Percentiles rank a stretch among this genome's conserved stretches.
Evolutionary conservation across 2,329 filamentous ascomycete species (phyloP).

Genomic region (Colletotrichum euphorbiae): DNA sequence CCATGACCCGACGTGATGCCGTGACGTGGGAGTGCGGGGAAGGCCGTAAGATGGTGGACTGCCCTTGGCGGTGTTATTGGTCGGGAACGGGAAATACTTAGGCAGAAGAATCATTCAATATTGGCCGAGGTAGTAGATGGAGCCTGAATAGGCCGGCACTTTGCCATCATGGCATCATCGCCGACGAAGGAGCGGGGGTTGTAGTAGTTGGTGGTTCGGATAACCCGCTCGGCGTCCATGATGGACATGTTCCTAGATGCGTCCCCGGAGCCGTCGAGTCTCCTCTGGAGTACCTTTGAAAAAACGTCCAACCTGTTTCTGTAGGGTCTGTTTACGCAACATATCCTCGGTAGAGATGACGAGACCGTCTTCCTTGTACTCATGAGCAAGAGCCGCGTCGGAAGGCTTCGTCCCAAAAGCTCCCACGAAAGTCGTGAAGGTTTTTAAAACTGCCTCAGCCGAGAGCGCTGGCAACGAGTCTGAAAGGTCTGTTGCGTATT

Average conservation of each 20-base stretch:
- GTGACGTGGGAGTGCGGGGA: slow-evolving; percentile 31
- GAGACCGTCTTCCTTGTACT: background rate
- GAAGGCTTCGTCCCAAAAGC: background rate
- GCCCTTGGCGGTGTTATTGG: background rate
- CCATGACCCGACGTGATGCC: slow-evolving; percentile 2
- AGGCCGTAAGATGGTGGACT: slow-evolving; percentile 5
- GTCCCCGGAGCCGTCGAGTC: too few species aligned
- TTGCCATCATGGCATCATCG: background rate
- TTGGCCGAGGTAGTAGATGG: slow-evolving; percentile 16
- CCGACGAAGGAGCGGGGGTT: background rate
- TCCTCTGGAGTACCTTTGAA: background rate
- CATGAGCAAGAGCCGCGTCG: slow-evolving; percentile 6
- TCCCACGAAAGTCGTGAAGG: background rate
- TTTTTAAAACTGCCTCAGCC: background rate
- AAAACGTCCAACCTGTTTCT: background rate
- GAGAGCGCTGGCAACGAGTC: background rate
- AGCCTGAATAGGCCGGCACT: background rate
- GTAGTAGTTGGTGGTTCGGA: background rate
- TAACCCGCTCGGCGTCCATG: background rate
- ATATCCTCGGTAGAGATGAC: slow-evolving; percentile 15
- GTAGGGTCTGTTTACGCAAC: slow-evolving; percentile 2
- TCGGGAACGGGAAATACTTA: slow-evolving; percentile 16
- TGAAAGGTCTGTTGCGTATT: background rate
- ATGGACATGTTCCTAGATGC: too few species aligned
- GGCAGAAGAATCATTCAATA: slow-evolving; percentile 2